A percentile compares a stretch with the other conserved stretches of the same genome.
Evolutionary conservation across 2,329 filamentous ascomycete genomes (phyloP).

Genomic region (Rugonectria rugulosa): DNA sequence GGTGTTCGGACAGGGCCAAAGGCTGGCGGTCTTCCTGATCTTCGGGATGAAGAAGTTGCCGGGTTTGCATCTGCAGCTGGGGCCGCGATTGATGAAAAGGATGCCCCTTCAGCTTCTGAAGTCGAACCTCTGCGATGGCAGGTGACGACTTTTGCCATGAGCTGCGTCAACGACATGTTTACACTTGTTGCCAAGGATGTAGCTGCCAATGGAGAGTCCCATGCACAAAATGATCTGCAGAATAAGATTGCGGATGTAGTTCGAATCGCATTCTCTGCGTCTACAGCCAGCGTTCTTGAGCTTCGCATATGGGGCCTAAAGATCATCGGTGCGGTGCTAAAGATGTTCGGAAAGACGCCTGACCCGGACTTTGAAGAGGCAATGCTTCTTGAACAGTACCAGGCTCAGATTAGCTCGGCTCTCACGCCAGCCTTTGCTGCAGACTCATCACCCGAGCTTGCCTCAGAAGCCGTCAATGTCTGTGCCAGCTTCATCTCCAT

Average conservation of each 20-base stretch:
- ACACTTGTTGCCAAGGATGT: constrained; percentile 80
- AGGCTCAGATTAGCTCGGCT: constrained; percentile 96
- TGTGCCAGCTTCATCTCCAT: constrained; percentile 98
- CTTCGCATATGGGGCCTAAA: constrained; percentile 90
- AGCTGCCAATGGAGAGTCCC: constrained; percentile 78
- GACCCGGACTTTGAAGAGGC: constrained; percentile 98
- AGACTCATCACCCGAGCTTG: constrained; percentile 94
- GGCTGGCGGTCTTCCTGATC: constrained; percentile 69
- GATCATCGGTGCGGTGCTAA: constrained; percentile 91
- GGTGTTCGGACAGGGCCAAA: constrained; percentile 53
- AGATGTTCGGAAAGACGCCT: constrained; percentile 93
- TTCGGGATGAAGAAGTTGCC: constrained; percentile 95
- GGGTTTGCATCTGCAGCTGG: constrained; percentile 85
- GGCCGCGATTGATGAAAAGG: constrained; percentile 64
- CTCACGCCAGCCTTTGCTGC: constrained; percentile 94
- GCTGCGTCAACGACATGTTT: constrained; percentile 85
- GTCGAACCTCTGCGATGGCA: constrained; percentile 96
- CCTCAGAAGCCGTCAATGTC: constrained; percentile 94
- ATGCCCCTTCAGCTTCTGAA: constrained; percentile 59
- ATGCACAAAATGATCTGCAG: constrained; percentile 81
- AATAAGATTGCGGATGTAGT: constrained; percentile 89
- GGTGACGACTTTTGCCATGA: constrained; percentile 92
- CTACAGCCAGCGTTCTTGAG: constrained; percentile 90
- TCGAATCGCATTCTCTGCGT: constrained; percentile 95
- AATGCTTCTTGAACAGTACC: constrained; percentile 95